Evolutionary conservation across 805 yeast genomes (phyloP).

Genomic region (Wickerhamomyces xylosicus): DNA sequence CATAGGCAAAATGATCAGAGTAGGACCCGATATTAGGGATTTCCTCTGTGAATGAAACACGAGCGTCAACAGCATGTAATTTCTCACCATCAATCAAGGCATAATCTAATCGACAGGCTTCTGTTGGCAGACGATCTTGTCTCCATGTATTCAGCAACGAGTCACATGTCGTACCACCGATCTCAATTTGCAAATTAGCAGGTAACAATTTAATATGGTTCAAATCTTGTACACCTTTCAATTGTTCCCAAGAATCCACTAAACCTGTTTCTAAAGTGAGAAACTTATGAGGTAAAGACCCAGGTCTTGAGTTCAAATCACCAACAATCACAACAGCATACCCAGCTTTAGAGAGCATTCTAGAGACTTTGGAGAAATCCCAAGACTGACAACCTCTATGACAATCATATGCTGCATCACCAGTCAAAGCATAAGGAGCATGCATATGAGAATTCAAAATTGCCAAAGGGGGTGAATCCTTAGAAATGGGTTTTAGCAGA

Average conservation of each 20-base stretch:
- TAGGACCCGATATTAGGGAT: slow-evolving; percentile 63
- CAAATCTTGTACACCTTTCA: slow-evolving; percentile 39
- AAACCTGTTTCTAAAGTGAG: slow-evolving; percentile 61
- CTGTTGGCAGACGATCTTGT: slow-evolving; percentile 20
- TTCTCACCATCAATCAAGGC: slow-evolving; percentile 59
- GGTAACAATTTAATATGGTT: slow-evolving; percentile 33
- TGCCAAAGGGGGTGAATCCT: slow-evolving; percentile 50
- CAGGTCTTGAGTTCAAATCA: slow-evolving; percentile 85
- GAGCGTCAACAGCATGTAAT: slow-evolving; percentile 47
- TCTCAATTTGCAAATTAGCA: slow-evolving; percentile 51
- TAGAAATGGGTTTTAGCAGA: slow-evolving; percentile 39
- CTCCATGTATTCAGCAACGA: slow-evolving; percentile 86
- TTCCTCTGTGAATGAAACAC: slow-evolving; percentile 64
- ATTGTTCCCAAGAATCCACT: slow-evolving; percentile 72
- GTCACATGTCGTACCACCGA: slow-evolving; percentile 88
- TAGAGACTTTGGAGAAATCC: slow-evolving; percentile 72
- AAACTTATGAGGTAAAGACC: slow-evolving; percentile 69
- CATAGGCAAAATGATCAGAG: slow-evolving; percentile 89
- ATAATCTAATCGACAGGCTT: slow-evolving; percentile 77
- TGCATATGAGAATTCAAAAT: slow-evolving; percentile 91
- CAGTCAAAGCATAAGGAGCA: slow-evolving; percentile 79
- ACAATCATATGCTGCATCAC: slow-evolving; percentile 84
- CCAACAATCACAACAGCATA: slow-evolving; percentile 86
- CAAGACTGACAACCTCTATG: slow-evolving; percentile 95
- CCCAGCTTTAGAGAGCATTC: slow-evolving; percentile 56